A percentile compares a stretch with the other conserved stretches of the same genome.
phyloP scores from a whole-genome alignment of 2,329 filamentous ascomycete genomes.

The Tolypocladium tropicale region DNA sequence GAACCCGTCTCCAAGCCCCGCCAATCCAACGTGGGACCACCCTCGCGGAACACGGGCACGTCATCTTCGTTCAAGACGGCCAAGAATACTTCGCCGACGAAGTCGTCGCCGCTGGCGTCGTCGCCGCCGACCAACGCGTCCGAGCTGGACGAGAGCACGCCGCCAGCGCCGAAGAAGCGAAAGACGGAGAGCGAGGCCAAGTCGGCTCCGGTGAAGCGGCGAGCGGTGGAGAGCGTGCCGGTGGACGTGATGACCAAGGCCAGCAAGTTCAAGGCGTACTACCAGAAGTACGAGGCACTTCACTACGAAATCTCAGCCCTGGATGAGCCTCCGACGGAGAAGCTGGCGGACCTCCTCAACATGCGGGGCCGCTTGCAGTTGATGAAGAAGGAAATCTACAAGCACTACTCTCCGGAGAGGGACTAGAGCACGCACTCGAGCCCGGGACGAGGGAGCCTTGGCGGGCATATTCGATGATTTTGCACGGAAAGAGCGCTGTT shows the following conservation, averaged over 20 bases:
- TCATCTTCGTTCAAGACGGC: conserved; percentile 34
- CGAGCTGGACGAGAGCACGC: conserved; percentile 40
- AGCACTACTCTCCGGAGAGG: conserved; percentile 25
- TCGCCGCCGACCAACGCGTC: conserved; percentile 57
- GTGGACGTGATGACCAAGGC: conserved; percentile 42
- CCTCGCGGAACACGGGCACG: conserved; percentile 25
- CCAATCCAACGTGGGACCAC: conserved; percentile 36
- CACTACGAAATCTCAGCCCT: conserved; percentile 43
- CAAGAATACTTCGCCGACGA: conserved; percentile 47
- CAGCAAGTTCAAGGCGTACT: conserved; percentile 43
- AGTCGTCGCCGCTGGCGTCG: conserved; percentile 55
- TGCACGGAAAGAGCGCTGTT: conserved; percentile 2
- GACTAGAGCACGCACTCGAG: conserved; percentile 6
- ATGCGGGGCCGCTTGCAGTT: conserved; percentile 43
- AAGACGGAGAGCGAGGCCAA: conserved; percentile 22
- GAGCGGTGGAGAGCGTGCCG: conserved; percentile 16
- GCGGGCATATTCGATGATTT: not conserved
- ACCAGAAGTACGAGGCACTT: conserved; percentile 45
- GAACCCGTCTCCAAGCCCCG: conserved; percentile 29
- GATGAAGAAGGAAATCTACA: conserved; percentile 52
- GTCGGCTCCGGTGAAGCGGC: conserved; percentile 16
- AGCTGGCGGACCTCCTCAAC: conserved; percentile 38
- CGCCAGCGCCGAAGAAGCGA: conserved; percentile 31
- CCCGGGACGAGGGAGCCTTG: conserved; percentile 2
- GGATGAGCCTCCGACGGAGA: conserved; percentile 39